Percentiles rank a stretch among this genome's conserved stretches.
Evolutionary conservation across 2,329 filamentous ascomycete species (phyloP).

Genomic region (Fusarium buxicola): DNA sequence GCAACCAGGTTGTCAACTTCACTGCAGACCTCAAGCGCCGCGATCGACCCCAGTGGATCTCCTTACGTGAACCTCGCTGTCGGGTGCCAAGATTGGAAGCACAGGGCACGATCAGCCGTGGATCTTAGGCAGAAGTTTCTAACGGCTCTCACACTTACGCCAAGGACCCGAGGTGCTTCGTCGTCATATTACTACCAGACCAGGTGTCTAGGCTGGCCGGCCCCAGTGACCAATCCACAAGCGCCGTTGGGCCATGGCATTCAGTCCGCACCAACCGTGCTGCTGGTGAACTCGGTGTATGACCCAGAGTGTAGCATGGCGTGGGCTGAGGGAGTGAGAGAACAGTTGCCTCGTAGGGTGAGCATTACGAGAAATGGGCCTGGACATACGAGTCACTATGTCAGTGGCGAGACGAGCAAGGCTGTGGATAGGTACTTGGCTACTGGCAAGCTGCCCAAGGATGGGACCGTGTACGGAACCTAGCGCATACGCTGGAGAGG

Average conservation of each 20-base stretch:
- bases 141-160: constrained; percentile 22
- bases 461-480: constrained; percentile 36
- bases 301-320: constrained; percentile 38
- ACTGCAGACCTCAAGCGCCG: constrained; percentile 4
- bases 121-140: constrained; percentile 31
- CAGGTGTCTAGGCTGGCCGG: constrained; percentile 40
- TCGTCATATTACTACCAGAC: constrained; percentile 32
- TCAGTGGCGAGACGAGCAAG: constrained; percentile 36
- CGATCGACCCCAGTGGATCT: constrained; percentile 7
- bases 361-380: constrained; percentile 41
- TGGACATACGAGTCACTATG: constrained; percentile 40
- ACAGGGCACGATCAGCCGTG: constrained; percentile 13
- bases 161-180: constrained; percentile 31
- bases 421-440: constrained; percentile 37
- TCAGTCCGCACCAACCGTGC: constrained; percentile 23
- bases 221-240: constrained; percentile 30
- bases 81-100: constrained; percentile 42
- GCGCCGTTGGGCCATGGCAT: constrained; percentile 9
- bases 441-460: constrained; percentile 36
- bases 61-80: constrained; percentile 37
- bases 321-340: constrained; percentile 36
- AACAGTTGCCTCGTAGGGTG: constrained; percentile 36
- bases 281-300: constrained; percentile 32
- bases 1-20: constrained; percentile 33
- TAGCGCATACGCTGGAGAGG: background rate